These are phyloP conservation scores for Elsinoe arachidis DNA, from an alignment of 2,329 filamentous ascomycete species.

Conservation along the genomic window DNA sequence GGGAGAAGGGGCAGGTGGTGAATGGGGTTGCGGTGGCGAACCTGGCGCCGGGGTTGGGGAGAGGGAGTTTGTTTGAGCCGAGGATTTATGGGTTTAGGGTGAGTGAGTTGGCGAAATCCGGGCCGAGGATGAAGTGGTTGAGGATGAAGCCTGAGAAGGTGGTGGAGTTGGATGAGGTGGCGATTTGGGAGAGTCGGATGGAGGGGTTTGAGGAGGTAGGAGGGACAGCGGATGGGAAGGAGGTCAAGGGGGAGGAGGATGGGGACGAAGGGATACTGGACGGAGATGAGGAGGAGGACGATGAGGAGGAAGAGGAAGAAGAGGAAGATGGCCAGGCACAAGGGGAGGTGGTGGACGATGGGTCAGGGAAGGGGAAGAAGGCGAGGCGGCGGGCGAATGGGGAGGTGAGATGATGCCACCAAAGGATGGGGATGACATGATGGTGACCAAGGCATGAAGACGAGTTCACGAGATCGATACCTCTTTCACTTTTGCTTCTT, in stretches of 20 bases:
- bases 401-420: background rate
- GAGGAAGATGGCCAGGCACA: constrained; percentile 40
- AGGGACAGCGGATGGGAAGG: constrained; percentile 14
- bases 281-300: constrained; percentile 15
- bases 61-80: constrained; percentile 80
- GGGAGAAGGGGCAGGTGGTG: constrained; percentile 40
- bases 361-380: constrained; percentile 19
- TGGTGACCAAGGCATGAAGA: background rate
- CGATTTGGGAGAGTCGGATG: constrained; percentile 30
- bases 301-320: constrained; percentile 8
- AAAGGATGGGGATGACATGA: background rate
- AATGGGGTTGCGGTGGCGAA: constrained; percentile 85
- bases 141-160: constrained; percentile 73
- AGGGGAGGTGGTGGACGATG: constrained; percentile 45
- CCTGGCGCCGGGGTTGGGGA: constrained; percentile 77
- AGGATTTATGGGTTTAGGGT: constrained; percentile 96
- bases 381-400: constrained; percentile 31
- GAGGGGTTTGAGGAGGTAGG: constrained; percentile 31
- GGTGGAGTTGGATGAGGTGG: constrained; percentile 69
- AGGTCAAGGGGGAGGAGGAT: constrained; percentile 15
- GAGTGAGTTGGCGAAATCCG: constrained; percentile 78
- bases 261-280: constrained; percentile 16
- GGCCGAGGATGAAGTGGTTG: constrained; percentile 95
- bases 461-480: background rate
- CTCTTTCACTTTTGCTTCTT: constrained; percentile 1